Evolutionary conservation across 116 monocot genomes (phyloP).

Genomic region (Posidonia oceanica): DNA sequence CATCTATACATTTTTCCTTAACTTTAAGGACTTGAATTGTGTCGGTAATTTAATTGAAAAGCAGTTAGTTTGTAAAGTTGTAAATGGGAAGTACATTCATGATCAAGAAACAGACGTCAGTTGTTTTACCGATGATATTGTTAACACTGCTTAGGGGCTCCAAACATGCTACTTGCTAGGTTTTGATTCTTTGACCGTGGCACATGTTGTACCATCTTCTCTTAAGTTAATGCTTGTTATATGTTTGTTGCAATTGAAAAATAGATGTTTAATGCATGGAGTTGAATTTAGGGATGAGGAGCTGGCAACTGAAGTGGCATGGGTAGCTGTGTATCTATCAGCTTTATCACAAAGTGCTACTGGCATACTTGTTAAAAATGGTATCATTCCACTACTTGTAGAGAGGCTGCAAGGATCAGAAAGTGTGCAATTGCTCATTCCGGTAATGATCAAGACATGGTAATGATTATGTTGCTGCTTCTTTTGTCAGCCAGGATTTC

Average conservation of each 20-base stretch:
- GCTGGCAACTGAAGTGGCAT: conserved; percentile 85
- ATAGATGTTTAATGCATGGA: background rate
- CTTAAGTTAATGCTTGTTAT: background rate
- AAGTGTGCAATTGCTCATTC: conserved; percentile 82
- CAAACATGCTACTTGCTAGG: background rate
- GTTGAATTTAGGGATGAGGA: conserved; percentile 68
- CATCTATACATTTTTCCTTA: too few species aligned
- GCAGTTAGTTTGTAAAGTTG: too few species aligned
- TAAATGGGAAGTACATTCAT: too few species aligned
- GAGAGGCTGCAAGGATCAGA: conserved; percentile 60
- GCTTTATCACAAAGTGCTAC: conserved; percentile 72
- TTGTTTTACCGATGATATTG: background rate
- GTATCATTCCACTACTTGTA: conserved; percentile 57
- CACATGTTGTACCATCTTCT: too few species aligned
- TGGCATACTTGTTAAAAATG: conserved; percentile 51
- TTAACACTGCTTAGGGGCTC: too few species aligned
- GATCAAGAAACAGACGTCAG: background rate
- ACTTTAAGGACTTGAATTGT: too few species aligned
- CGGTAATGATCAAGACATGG: conserved; percentile 29
- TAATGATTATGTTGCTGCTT: background rate
- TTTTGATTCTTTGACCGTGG: background rate
- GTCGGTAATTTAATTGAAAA: too few species aligned
- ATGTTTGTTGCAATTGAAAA: background rate
- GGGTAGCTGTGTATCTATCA: conserved; percentile 90
- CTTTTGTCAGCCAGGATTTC: background rate